Evolutionary conservation across 352 stramenopile genomes (phyloP).

Genomic region (Halophytophthora batemanensis): DNA sequence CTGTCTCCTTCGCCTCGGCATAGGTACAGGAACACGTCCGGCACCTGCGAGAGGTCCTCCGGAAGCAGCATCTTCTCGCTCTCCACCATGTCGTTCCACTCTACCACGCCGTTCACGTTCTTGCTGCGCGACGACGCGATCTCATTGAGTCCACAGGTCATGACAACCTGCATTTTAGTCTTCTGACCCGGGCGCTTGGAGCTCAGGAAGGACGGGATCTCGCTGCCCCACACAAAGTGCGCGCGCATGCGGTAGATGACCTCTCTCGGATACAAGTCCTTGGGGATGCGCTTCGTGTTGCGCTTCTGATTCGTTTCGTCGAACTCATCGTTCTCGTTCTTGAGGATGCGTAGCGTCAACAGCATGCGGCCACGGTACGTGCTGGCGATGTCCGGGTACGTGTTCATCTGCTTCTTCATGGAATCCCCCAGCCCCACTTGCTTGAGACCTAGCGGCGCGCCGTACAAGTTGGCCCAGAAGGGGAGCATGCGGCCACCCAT

Average conservation of each 20-base stretch:
- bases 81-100: constrained; percentile 82
- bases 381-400: constrained; percentile 71
- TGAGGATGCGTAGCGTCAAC: constrained; percentile 66
- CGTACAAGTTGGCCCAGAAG: constrained; percentile 83
- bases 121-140: constrained; percentile 48
- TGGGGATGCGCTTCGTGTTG: constrained; percentile 69
- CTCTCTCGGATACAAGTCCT: constrained; percentile 53
- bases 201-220: constrained; percentile 73
- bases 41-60: constrained; percentile 72
- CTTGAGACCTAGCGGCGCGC: constrained; percentile 55
- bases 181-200: constrained; percentile 71
- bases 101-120: constrained; percentile 77
- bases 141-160: constrained; percentile 65
- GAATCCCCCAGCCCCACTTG: constrained; percentile 53
- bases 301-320: constrained; percentile 85
- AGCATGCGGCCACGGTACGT: constrained; percentile 83
- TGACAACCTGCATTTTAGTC: constrained; percentile 72
- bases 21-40: constrained; percentile 88
- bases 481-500: constrained; percentile 51
- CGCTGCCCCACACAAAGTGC: constrained; percentile 68
- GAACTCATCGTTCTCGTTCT: constrained; percentile 65
- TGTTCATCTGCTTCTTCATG: constrained; percentile 86
- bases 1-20: constrained; percentile 64
- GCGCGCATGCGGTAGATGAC: constrained; percentile 71
- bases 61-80: constrained; percentile 74